Base-by-base conservation (phyloP, 1,284 basidiomycete species). In the Trichosporon coremiiforme region DNA sequence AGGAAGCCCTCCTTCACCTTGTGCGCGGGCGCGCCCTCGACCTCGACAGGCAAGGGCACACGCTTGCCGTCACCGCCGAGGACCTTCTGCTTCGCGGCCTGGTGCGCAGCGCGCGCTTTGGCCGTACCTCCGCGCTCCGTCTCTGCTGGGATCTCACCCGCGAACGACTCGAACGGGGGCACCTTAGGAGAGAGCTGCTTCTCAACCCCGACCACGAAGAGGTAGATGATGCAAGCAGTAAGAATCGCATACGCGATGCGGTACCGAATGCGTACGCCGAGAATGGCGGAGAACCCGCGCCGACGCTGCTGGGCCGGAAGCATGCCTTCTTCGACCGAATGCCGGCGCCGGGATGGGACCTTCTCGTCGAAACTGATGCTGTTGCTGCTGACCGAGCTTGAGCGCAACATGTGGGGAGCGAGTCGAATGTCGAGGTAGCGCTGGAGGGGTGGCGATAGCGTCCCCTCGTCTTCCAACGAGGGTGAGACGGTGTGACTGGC, bases 1-100 rank as follows among this genome's bases (percentile, higher is more conserved):
- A 80, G 73, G 47, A 76, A 67, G 13, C 78, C 79, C 62, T 75
- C 68, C n/a, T 36, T 20, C 25, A 76, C 63, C 1, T 64, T 29
- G 57, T 79, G 78, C 2, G 67, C 70, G 6, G 36, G 36, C 3
- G 68, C 55, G 10, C 63, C 35, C 13, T 62, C 57, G 2, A n/a
- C 55, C 13, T 60, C 17, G 57, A 17, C 57, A n/a, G 57, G 57
- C 13, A 62, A 12, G 15, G 57, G 57, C 57, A 62, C 57, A 17
- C 57, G 57, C 29, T 31, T 60, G 17, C 15, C 57, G 25, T 25
- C 25, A 25, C 15, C 15, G 25, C 29, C 38, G 38, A 41, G 25
- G 22, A 50, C 13, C 8, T 29, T 9, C 20, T 64, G 62, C 20
- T 22, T 20, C 10, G 33, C 62, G 7, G 62, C 64, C 8, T 45